Conservation (phyloP, 1,284 basidiomycete species). For the Phellopilus nigrolimitatus region DNA sequence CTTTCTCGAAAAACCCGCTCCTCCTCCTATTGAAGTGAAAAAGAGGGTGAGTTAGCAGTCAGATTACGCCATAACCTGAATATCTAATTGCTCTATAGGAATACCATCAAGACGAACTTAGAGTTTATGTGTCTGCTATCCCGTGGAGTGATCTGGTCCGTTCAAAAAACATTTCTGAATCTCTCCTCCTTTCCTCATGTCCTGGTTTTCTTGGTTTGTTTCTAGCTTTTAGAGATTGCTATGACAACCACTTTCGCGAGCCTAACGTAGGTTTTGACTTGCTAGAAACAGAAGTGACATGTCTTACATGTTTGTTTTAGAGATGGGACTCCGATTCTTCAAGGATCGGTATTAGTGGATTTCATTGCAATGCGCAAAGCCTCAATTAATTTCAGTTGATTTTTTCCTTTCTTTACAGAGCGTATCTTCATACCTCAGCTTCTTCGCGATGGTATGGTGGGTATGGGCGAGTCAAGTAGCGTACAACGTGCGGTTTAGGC, state of each 20-base stretch:
- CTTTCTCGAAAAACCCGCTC: slow-evolving; percentile 7
- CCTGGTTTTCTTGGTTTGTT: not conserved
- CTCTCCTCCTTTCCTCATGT: not conserved
- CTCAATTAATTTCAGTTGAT: not conserved
- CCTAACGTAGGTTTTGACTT: slow-evolving; percentile 9
- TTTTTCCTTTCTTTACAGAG: slow-evolving; percentile 12
- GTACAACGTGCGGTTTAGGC: slow-evolving; percentile 21
- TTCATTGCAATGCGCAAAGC: not conserved
- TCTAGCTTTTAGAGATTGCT: slow-evolving; percentile 18
- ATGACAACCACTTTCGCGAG: slow-evolving; percentile 21
- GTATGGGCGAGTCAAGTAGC: slow-evolving; percentile 23
- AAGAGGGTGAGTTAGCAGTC: not conserved
- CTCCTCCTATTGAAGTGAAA: not conserved
- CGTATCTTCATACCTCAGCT: slow-evolving; percentile 17
- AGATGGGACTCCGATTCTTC: slow-evolving; percentile 18
- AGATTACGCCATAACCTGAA: not conserved
- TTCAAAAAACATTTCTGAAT: not conserved
- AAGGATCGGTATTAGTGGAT: slow-evolving; percentile 10
- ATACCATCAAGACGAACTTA: slow-evolving; percentile 9
- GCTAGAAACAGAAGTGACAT: not conserved
- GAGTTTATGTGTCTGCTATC: slow-evolving; percentile 15
- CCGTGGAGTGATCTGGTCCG: slow-evolving; percentile 19
- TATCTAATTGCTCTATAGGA: not conserved
- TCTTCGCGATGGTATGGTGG: slow-evolving; percentile 24
- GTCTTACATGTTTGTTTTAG: slow-evolving; percentile 4